Conservation (phyloP, 192 early-diverging fungal genomes). For the Dimargaris xerosporica region DNA sequence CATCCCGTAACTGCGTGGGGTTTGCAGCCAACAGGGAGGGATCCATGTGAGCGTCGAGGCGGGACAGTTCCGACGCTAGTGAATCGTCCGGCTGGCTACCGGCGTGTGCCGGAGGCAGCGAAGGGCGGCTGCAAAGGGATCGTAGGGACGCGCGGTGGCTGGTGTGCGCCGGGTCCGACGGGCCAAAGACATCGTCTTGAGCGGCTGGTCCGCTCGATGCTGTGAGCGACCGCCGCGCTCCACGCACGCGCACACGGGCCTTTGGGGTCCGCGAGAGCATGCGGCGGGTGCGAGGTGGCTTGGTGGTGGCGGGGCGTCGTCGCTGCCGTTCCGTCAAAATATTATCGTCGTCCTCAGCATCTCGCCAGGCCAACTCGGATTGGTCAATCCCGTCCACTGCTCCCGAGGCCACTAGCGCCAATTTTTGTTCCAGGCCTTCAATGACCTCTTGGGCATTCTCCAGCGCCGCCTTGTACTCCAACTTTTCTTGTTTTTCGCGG, state of each 20-base stretch:
- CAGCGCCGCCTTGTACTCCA: conserved; percentile 35
- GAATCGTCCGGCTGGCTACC: too few relatives aligned
- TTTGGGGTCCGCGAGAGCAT: background rate
- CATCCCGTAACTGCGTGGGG: too few relatives aligned
- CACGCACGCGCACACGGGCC: background rate
- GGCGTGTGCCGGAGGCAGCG: too few relatives aligned
- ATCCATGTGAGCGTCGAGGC: too few relatives aligned
- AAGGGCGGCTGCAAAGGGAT: too few relatives aligned
- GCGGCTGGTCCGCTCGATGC: background rate
- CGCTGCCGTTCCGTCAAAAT: background rate
- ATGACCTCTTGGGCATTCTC: conserved; percentile 40
- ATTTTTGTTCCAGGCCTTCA: conserved; percentile 32
- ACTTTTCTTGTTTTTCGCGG: conserved; percentile 36
- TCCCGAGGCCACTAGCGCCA: conserved; percentile 9
- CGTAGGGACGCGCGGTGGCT: too few relatives aligned
- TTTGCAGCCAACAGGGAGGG: too few relatives aligned
- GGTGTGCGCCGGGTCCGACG: too few relatives aligned
- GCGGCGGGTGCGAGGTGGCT: background rate
- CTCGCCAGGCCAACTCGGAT: conserved; percentile 1
- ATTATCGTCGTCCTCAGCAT: conserved; percentile 10
- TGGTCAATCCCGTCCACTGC: background rate
- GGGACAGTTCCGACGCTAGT: too few relatives aligned
- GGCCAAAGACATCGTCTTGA: conserved; percentile 1
- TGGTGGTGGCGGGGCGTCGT: too few relatives aligned
- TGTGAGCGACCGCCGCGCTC: background rate